phyloP scores from a whole-genome alignment of 176 grass and related monocot genomes.

The Avena insularis region DNA sequence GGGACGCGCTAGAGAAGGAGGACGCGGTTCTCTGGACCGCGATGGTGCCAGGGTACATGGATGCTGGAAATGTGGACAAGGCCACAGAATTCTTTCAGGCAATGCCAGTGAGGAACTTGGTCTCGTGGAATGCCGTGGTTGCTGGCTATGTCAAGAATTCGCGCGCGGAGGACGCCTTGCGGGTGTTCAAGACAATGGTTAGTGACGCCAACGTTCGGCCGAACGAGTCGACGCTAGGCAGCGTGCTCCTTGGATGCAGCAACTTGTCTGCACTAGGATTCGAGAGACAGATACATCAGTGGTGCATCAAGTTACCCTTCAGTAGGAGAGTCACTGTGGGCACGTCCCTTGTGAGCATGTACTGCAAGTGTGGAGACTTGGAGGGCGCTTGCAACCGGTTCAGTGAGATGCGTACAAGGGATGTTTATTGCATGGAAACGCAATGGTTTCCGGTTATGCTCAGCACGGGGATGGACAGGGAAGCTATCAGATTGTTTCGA shows the following conservation, averaged over 20 bases:
- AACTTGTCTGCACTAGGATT: conserved; percentile 63
- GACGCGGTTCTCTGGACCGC: conserved; percentile 60
- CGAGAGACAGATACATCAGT: conserved; percentile 66
- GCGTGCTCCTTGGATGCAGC: conserved; percentile 68
- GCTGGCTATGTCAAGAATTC: conserved; percentile 70
- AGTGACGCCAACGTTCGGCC: conserved; percentile 36
- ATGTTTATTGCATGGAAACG: conserved; percentile 72
- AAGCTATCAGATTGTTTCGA: conserved; percentile 60
- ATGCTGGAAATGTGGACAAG: conserved; percentile 45
- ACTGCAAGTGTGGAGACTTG: conserved; percentile 71
- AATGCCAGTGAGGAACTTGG: conserved; percentile 68
- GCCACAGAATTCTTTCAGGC: conserved; percentile 49
- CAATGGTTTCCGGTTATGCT: conserved; percentile 77
- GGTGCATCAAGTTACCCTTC: conserved; percentile 53
- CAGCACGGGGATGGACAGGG: conserved; percentile 60
- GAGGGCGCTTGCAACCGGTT: conserved; percentile 55
- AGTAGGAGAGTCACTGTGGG: conserved; percentile 35
- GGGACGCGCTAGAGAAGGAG: conserved; percentile 37
- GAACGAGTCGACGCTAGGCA: conserved; percentile 64
- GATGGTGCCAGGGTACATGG: conserved; percentile 72
- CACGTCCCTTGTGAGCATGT: conserved; percentile 69
- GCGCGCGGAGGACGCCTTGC: conserved; percentile 37
- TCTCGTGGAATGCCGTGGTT: conserved; percentile 65
- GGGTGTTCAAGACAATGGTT: conserved; percentile 53
- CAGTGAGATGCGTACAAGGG: conserved; percentile 51